Evolutionary conservation across 805 yeast species (phyloP).

Genomic region (Wickerhamomyces strasburgensis): DNA sequence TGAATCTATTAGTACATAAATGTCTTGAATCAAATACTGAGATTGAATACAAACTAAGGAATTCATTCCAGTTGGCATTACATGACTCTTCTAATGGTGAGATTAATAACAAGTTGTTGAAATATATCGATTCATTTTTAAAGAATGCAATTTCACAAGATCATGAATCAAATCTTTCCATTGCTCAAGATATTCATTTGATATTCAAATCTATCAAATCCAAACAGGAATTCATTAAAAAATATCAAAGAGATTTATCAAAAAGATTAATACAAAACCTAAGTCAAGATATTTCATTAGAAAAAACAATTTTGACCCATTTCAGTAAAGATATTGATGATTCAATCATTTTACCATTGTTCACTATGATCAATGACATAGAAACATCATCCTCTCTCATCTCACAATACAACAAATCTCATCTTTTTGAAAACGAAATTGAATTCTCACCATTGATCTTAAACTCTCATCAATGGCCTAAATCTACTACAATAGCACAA

Average conservation of each 20-base stretch:
- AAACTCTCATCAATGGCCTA: slow-evolving; percentile 19
- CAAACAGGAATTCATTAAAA: slow-evolving; percentile 18
- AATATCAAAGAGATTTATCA: slow-evolving; percentile 19
- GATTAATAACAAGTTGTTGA: slow-evolving; percentile 13
- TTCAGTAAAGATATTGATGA: slow-evolving; percentile 15
- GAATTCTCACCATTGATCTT: slow-evolving; percentile 20
- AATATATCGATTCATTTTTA: slow-evolving; percentile 19
- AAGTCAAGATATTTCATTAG: slow-evolving; percentile 8
- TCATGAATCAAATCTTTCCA: slow-evolving; percentile 1
- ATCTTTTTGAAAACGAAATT: neutral
- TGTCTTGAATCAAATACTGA: slow-evolving; percentile 10
- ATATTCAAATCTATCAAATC: slow-evolving; percentile 20
- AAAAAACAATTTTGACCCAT: slow-evolving; percentile 6
- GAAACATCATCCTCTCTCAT: slow-evolving; percentile 3
- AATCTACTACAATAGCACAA: slow-evolving; percentile 3
- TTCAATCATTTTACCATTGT: slow-evolving; percentile 11
- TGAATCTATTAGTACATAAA: slow-evolving; percentile 5
- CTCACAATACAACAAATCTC: neutral
- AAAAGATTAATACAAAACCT: slow-evolving; percentile 16
- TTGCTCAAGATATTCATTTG: slow-evolving; percentile 11
- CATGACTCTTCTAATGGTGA: slow-evolving; percentile 3
- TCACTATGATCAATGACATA: slow-evolving; percentile 20
- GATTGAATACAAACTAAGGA: slow-evolving; percentile 19
- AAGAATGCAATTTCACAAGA: slow-evolving; percentile 2
- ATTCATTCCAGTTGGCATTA: slow-evolving; percentile 17